Conservation (phyloP, 805 yeast genomes). For the Wickerhamiella kurtzmanii region DNA sequence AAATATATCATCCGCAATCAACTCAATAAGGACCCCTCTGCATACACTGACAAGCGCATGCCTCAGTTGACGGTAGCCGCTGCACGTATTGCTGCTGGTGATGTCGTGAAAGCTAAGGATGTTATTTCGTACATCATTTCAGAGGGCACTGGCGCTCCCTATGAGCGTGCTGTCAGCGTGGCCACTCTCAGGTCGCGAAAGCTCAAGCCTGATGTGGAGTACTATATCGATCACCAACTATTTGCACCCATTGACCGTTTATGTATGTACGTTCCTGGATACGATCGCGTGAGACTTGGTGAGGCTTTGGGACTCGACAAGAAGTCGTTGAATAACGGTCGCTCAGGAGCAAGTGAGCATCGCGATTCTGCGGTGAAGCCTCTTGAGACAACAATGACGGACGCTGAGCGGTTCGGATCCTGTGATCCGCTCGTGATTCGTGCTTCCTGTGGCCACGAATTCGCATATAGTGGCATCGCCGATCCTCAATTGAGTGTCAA, state of each 20-base stretch:
- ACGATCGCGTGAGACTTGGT: constrained; percentile 69
- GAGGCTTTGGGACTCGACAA: constrained; percentile 66
- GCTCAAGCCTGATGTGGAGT: constrained; percentile 58
- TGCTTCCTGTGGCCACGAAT: constrained; percentile 38
- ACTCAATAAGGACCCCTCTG: constrained; percentile 75
- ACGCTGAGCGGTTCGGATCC: constrained; percentile 66
- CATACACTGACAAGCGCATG: constrained; percentile 66
- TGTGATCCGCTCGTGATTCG: constrained; percentile 41
- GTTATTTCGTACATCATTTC: constrained; percentile 82
- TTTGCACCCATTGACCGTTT: constrained; percentile 84
- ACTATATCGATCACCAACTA: constrained; percentile 77
- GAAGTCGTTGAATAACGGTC: constrained; percentile 18
- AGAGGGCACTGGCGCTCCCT: constrained; percentile 35
- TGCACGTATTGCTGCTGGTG: constrained; percentile 67
- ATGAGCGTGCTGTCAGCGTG: constrained; percentile 74
- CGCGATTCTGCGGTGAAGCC: constrained; percentile 37
- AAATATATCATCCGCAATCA: constrained; percentile 73
- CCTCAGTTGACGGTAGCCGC: constrained; percentile 84
- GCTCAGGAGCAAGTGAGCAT: not conserved
- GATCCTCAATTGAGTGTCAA: constrained; percentile 43
- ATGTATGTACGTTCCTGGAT: constrained; percentile 72
- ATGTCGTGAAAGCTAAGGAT: constrained; percentile 73
- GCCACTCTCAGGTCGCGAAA: constrained; percentile 47
- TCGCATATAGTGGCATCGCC: constrained; percentile 59
- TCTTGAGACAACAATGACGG: constrained; percentile 67